These are phyloP conservation scores for Chloris gayana DNA, from an alignment of 176 grass and related monocot species.

Conservation along the genomic window DNA sequence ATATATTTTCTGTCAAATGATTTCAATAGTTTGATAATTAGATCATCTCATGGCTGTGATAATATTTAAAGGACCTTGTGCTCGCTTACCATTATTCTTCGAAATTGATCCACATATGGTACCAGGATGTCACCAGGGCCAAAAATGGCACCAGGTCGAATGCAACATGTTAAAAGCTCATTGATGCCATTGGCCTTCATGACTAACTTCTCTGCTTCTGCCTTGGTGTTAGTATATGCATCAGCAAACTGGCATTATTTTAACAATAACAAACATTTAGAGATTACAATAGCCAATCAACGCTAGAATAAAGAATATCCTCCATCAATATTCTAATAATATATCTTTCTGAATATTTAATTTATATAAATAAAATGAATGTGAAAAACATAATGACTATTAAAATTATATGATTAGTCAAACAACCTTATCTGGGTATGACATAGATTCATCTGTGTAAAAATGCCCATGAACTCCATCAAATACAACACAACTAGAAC, in stretches of 20 bases:
- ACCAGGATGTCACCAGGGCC: constrained; percentile 59
- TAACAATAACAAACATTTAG: too few relatives aligned
- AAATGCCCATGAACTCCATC: background rate
- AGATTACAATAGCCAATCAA: too few relatives aligned
- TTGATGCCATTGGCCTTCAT: constrained; percentile 49
- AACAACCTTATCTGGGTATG: background rate
- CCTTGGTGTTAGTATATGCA: constrained; percentile 73
- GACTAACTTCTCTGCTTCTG: constrained; percentile 77
- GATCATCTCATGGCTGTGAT: too few relatives aligned
- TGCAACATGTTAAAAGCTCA: constrained; percentile 68
- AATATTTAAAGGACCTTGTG: too few relatives aligned
- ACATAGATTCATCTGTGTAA: background rate
- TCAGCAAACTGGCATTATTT: constrained; percentile 60
- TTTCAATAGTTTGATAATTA: too few relatives aligned
- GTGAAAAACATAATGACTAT: too few relatives aligned
- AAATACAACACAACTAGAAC: background rate
- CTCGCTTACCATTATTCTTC: constrained; percentile 7
- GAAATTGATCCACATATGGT: constrained; percentile 17
- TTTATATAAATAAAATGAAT: too few relatives aligned
- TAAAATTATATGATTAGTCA: too few relatives aligned
- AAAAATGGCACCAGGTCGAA: constrained; percentile 71
- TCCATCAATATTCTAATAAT: too few relatives aligned
- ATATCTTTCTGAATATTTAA: too few relatives aligned
- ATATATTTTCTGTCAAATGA: too few relatives aligned
- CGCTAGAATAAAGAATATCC: too few relatives aligned